Evolutionary conservation across 192 early-diverging fungal genomes (phyloP), one percentile per base, ranked within the genome.

Genomic region (Coemansia sp.): DNA sequence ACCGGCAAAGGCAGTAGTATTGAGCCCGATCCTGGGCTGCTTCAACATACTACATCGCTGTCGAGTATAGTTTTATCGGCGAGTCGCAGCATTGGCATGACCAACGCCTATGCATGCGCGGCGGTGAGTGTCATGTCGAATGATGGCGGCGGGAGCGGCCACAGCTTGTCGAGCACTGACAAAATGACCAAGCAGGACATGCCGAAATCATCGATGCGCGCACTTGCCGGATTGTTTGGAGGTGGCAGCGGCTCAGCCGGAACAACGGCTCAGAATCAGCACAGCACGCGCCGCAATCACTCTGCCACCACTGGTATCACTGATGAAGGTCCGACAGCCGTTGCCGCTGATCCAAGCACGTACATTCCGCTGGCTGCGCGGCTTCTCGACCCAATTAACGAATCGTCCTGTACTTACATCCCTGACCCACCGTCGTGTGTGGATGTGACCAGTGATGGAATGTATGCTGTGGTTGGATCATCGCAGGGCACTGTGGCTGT

Each of bases 321-420:
- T 8, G 24, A 32, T 18, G 53, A 62, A 57, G 24, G 16, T 16
- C 3, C 38, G 12, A 38, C 34, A 38, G 34, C 34, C 2, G 34
- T 9, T 3, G 34, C 72, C 5, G 67, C 64, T 3, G 50, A 64
- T 18, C 68, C 74, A 24, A 67, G 68, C 41, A 57, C 52, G 25
- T 70, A 63, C 48, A 70, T 76, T 23, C 69, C 74, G 54, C 58
- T 77, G 19, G 74, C 74, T 21, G 69, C 74, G 5, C 69, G 69
- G 16, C 53, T 77, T 7, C 57, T 77, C 7, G 74, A 77, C 3
- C 34, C 69, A 2, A 54, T 60, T 16, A 62, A 67, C n/a, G 64
- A 68, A 10, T 55, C 65, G 5, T 56, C 69, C 8, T 56, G 28
- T 31, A 25, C 65, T 5, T 67, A 68, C 49, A 38, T 77, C n/a